Base-by-base conservation (phyloP, 352 stramenopile genomes). In the Globisporangium acanthophoron region DNA sequence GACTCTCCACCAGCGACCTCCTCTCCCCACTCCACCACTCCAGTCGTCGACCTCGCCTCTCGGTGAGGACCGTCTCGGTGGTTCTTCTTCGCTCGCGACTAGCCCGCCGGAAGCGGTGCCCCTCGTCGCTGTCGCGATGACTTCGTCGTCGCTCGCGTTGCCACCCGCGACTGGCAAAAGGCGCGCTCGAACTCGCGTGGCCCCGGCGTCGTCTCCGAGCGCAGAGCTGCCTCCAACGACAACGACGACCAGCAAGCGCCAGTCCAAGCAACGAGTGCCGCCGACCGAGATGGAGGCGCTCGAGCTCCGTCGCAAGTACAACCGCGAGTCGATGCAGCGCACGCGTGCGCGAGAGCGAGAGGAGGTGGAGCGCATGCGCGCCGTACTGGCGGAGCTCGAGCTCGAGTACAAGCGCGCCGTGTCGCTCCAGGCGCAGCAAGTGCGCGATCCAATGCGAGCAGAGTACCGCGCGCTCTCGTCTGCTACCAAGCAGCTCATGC, bases 321-420 rank as follows among this genome's bases (percentile, higher is more conserved):
- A 80, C 52, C 71, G 71, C 56, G 71, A 80, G 62, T 71, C 71
- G 53, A 82, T 82, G 73, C 70, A 73, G 58, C 73, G 73, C 49
- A 58, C 65, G 6, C 55, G 73, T 7, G 43, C 59, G 54, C 70
- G 70, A 8, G 65, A 82, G 61, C 64, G 70, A 0, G 63, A 69
- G 20, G 65, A 74, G 37, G 37, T 82, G 12, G 63, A 40, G 13
- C 44, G 54, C 33, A 76, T 82, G 70, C 62, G 68, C 16, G 40
- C 54, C 11, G 55, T 69, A 56, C 61, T 82, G 6, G 40, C 67
- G 15, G 54, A 64, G 52, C 69, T 82, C n/a, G 70, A 82, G 63
- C 37, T 56, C 40, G 56, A 82, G 64, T 76, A 76, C 48, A 59
- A 58, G n/a, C 55, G 61, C 20, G 51, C 62, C 37, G 33, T 76